Evolutionary conservation across 2,329 filamentous ascomycete genomes (phyloP).

Genomic region (Colletotrichum sidae): DNA sequence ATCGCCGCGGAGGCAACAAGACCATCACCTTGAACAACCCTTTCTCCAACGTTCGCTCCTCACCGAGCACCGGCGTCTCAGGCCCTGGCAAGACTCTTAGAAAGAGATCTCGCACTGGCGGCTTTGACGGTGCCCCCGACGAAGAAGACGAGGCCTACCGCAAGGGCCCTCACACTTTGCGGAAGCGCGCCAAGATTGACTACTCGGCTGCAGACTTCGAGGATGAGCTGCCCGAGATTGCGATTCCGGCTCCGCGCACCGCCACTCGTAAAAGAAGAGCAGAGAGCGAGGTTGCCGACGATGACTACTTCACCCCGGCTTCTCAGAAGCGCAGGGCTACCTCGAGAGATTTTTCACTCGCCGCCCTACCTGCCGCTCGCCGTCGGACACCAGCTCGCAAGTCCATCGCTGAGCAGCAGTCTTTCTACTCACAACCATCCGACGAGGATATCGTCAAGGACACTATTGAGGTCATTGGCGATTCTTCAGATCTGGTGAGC

Average conservation of each 20-base stretch:
- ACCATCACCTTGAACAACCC: conserved; percentile 26
- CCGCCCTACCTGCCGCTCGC: conserved; percentile 41
- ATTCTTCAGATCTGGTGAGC: conserved; percentile 44
- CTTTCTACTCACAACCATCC: conserved; percentile 32
- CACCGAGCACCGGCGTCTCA: conserved; percentile 20
- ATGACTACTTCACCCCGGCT: conserved; percentile 30
- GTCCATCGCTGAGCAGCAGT: conserved; percentile 43
- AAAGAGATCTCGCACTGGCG: conserved; percentile 34
- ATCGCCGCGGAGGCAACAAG: conserved; percentile 29
- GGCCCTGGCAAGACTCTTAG: conserved; percentile 29
- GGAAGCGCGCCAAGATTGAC: conserved; percentile 67
- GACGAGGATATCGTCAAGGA: conserved; percentile 64
- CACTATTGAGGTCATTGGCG: conserved; percentile 67
- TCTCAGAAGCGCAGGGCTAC: conserved; percentile 33
- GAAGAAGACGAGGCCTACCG: conserved; percentile 62
- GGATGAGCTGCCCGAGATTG: conserved; percentile 53
- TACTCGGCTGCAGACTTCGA: conserved; percentile 66
- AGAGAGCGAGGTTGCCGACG: conserved; percentile 41
- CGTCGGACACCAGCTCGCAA: conserved; percentile 55
- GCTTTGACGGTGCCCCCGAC: conserved; percentile 41
- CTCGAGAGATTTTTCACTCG: conserved; percentile 36
- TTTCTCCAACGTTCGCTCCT: conserved; percentile 23
- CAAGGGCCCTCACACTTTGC: conserved; percentile 70
- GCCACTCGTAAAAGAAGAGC: conserved; percentile 46
- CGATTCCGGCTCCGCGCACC: conserved; percentile 39